Evolutionary conservation across 257 asterid genomes (phyloP).

Genomic region (Jacaranda copaia): DNA sequence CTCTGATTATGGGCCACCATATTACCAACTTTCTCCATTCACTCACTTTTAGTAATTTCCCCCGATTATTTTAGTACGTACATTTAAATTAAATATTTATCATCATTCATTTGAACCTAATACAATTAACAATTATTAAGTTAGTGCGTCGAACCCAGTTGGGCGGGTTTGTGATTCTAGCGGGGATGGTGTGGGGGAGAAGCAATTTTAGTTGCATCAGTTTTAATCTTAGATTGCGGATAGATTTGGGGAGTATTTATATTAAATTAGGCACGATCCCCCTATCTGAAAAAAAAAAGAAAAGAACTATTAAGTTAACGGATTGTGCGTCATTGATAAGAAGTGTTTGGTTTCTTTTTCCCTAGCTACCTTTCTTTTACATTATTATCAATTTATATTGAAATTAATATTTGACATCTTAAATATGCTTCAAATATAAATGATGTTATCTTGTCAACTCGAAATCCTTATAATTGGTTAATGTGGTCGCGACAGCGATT

Average conservation of each 20-base stretch:
- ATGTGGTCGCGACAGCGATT: neutral
- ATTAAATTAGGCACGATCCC: too few species aligned
- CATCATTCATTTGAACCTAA: neutral
- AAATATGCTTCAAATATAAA: neutral
- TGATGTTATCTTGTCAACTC: conserved; percentile 27
- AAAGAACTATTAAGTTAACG: too few species aligned
- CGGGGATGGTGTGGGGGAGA: too few species aligned
- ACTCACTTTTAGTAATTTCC: neutral
- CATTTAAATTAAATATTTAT: neutral
- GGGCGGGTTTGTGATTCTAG: too few species aligned
- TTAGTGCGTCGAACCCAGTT: too few species aligned
- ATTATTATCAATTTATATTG: neutral
- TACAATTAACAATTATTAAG: too few species aligned
- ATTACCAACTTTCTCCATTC: conserved; percentile 6
- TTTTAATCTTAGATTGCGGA: too few species aligned
- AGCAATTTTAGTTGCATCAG: neutral
- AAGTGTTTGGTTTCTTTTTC: too few species aligned
- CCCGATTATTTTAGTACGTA: conserved; percentile 26
- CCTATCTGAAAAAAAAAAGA: too few species aligned
- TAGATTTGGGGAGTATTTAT: too few species aligned
- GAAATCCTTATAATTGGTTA: neutral
- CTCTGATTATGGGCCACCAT: conserved; percentile 41
- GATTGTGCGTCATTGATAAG: too few species aligned
- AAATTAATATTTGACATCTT: too few species aligned
- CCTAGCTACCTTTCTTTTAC: neutral